phyloP scores from a whole-genome alignment of 2,329 filamentous ascomycete species.

The Parasarocladium wereldwijsianum region DNA sequence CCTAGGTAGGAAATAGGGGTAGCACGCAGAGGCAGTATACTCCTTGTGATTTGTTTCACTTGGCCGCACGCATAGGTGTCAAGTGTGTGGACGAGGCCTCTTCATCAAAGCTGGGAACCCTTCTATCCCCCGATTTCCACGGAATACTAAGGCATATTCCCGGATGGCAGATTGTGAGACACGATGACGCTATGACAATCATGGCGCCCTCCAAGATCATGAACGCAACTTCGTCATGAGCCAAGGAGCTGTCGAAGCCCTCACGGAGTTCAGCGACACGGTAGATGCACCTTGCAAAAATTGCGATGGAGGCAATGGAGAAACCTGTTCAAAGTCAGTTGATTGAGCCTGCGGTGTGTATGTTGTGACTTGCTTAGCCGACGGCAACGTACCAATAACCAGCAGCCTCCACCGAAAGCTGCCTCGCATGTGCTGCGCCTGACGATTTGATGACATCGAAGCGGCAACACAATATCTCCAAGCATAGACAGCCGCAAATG shows the following conservation, averaged over 20 bases:
- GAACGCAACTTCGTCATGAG: constrained; percentile 34
- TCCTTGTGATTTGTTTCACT: not conserved
- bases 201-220: constrained; percentile 38
- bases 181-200: constrained; percentile 25
- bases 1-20: no score
- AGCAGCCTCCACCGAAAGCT: not conserved
- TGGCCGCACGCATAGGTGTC: not conserved
- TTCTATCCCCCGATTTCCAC: not conserved
- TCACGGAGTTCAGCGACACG: constrained; percentile 46
- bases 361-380: no score
- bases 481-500: constrained; percentile 14
- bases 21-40: no score
- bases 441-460: not conserved
- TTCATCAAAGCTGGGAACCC: not conserved
- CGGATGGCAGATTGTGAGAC: constrained; percentile 20
- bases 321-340: not conserved
- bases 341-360: not conserved
- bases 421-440: not conserved
- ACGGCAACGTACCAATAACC: constrained; percentile 1
- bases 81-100: not conserved
- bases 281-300: constrained; percentile 47
- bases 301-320: constrained; percentile 35
- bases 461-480: not conserved
- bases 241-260: constrained; percentile 43
- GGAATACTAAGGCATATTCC: constrained; percentile 3